phyloP scores from a whole-genome alignment of 345 rosid genomes.

The Gossypium stocksii region DNA sequence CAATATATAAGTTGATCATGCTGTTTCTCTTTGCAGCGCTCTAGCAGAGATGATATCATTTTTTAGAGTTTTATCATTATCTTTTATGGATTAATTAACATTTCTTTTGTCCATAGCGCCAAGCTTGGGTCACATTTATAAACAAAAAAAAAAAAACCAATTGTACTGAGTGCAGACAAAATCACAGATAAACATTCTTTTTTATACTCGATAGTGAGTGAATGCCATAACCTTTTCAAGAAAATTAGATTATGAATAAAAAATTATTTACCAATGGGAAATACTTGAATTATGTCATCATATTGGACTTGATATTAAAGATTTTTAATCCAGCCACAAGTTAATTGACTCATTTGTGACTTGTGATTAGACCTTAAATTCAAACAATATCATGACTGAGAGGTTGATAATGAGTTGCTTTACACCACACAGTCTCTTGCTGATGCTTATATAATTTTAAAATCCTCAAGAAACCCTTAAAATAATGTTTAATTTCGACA shows the following conservation, averaged over 20 bases:
- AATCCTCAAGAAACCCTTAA: constrained; percentile 2
- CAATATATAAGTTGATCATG: neutral
- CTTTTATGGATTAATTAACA: constrained; percentile 1
- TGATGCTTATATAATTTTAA: neutral
- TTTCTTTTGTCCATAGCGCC: neutral
- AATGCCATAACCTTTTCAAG: neutral
- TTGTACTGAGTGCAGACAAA: neutral
- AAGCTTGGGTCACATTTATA: neutral
- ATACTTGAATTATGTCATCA: neutral
- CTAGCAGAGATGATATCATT: neutral
- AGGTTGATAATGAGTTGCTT: neutral
- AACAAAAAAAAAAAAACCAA: neutral
- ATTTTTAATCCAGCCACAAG: neutral
- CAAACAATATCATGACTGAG: constrained; percentile 1
- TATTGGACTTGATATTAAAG: neutral
- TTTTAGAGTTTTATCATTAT: neutral
- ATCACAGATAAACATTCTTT: constrained; percentile 5
- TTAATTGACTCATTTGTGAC: constrained; percentile 5
- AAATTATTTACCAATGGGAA: neutral
- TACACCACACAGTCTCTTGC: neutral
- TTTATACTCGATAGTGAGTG: neutral
- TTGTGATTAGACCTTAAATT: constrained; percentile 10
- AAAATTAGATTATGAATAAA: neutral
- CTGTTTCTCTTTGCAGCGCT: neutral
- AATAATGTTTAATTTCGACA: neutral